Base-by-base conservation (phyloP, 2,329 filamentous ascomycete species). In the Apiospora pterosperma region DNA sequence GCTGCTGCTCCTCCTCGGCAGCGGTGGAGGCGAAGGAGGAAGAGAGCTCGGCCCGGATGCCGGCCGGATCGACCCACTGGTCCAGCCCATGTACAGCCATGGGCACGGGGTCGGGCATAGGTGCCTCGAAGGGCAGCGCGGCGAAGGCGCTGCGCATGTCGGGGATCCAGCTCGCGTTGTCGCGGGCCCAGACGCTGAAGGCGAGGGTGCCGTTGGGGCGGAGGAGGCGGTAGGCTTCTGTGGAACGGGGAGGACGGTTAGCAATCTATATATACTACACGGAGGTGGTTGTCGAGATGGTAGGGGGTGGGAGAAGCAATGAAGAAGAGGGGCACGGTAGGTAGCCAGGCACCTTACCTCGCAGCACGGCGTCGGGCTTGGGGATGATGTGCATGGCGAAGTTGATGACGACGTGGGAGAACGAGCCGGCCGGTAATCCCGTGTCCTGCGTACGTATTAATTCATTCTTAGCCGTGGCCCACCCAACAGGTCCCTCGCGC, bases 321-420 rank as follows among this genome's bases (percentile, higher is more conserved):
- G n/a, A n/a, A n/a, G n/a, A 19, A 28, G 5, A 8, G 4, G 42
- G 38, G n/a, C 16, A 52, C 12, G 28, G 8, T 21, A 34, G 3
- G 11, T n/a, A n/a, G 28, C 3, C 12, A 19, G 16, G 6, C 23
- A 28, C 28, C 10, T 34, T 34, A 55, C 48, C 48, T 55, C 48
- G 48, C 0, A 55, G 59, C 36, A n/a, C 59, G 6, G 16, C 23
- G 8, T 21, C 59, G 23, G 59, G 59, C 3, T 38, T 41, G 16
- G 59, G 59, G 12, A 61, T 31, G 23, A 61, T 31, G 59, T 61
- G 59, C 36, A 61, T 61, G 59, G 59, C 59, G 23, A 61, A 61
- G 36, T 41, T 61, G 36, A 61, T 28, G 36, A 41, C 39, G 10
- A 61, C 25, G 59, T 61, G 59, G 36, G 59, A 41, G 59, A 61